A percentile compares a stretch with the other conserved stretches of the same genome.
phyloP scores from a whole-genome alignment of 1,284 basidiomycete species.

The Trichosporon asahii region DNA sequence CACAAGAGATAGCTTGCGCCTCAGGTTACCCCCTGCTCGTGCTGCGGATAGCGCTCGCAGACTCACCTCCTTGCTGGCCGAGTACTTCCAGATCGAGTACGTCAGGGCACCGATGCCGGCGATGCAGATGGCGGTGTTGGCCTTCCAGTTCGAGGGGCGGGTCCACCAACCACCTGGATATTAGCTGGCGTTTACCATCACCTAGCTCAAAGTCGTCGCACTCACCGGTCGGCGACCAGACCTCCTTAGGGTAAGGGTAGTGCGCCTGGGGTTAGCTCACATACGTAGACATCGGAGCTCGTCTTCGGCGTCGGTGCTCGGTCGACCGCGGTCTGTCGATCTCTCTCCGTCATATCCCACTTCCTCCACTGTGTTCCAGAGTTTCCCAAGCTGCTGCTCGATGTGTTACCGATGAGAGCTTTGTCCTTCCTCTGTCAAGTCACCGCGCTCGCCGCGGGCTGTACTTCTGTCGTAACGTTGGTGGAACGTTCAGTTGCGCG shows the following conservation, averaged over 20 bases:
- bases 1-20: too few relatives aligned
- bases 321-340: neutral
- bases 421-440: too few relatives aligned
- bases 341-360: neutral
- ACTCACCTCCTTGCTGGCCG: constrained; percentile 56
- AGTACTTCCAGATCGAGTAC: constrained; percentile 55
- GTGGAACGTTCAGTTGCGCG: too few relatives aligned
- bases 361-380: too few relatives aligned
- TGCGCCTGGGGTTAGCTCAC: constrained; percentile 42
- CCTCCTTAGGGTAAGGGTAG: constrained; percentile 60
- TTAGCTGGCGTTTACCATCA: neutral
- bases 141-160: constrained; percentile 57
- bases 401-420: too few relatives aligned
- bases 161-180: constrained; percentile 58
- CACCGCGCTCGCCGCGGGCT: too few relatives aligned
- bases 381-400: too few relatives aligned
- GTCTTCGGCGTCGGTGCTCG: neutral
- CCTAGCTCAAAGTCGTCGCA: neutral
- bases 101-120: constrained; percentile 53
- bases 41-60: neutral
- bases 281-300: neutral
- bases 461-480: too few relatives aligned
- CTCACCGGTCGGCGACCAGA: constrained; percentile 56
- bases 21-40: too few relatives aligned
- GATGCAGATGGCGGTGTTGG: constrained; percentile 55